These are phyloP conservation scores for Hyphopichia wangnamkhiaoensis DNA, from an alignment of 1,139 yeast species.

Conservation along the genomic window DNA sequence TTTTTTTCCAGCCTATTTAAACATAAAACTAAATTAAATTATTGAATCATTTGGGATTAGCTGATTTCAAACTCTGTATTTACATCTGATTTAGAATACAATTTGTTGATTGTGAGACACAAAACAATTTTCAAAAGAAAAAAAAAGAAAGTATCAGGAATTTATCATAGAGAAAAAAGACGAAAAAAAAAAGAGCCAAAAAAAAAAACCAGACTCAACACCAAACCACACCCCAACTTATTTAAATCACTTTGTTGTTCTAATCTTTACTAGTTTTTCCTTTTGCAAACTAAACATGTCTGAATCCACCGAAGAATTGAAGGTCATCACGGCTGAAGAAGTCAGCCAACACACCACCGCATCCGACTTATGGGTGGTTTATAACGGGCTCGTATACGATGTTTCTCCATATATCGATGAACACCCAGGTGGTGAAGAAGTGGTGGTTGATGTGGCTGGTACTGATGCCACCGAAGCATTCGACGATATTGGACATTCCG, in stretches of 20 bases:
- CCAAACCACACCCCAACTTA: neutral
- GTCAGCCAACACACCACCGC: constrained; percentile 73
- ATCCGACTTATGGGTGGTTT: constrained; percentile 87
- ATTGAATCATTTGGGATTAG: no score
- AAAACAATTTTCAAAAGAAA: no score
- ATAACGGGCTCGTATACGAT: constrained; percentile 89
- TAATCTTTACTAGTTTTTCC: neutral
- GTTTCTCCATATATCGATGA: constrained; percentile 83
- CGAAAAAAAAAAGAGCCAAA: no score
- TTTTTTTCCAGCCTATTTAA: no score
- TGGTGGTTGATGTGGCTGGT: constrained; percentile 87
- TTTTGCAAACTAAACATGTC: constrained; percentile 11
- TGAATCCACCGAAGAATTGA: constrained; percentile 22
- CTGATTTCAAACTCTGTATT: no score
- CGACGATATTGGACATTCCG: constrained; percentile 97
- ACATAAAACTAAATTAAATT: no score
- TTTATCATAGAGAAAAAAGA: no score
- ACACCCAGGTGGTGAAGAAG: constrained; percentile 98
- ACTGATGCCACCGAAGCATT: constrained; percentile 92
- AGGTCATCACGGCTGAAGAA: constrained; percentile 53
- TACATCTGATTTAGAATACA: no score
- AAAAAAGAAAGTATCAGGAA: no score
- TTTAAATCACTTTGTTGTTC: neutral
- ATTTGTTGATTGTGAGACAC: no score
- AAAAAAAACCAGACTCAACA: no score